Base-by-base conservation (phyloP, 495 filamentous ascomycete species). In the Neurospora terricola region DNA sequence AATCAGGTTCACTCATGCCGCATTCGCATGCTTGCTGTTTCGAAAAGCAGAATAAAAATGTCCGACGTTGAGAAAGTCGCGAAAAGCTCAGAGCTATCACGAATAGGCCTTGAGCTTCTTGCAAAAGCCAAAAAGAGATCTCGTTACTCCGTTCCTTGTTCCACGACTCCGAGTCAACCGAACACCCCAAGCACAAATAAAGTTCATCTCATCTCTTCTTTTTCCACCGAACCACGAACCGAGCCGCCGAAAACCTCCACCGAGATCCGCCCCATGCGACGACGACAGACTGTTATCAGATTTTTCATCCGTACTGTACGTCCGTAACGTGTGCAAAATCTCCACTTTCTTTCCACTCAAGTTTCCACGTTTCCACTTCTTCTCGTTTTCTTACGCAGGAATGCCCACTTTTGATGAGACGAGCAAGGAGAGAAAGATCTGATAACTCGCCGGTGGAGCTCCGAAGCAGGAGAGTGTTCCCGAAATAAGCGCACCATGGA, bases 361-460 rank as follows among this genome's bases (percentile, higher is more conserved):
- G 12, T 14, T 62, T 30, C 23, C 48, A 59, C 48, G 12, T 30
- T 27, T 30, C 54, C 54, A 71, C 66, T 68, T 68, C 12, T 45
- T 68, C 42, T 62, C 69, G 70, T 74, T 74, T 59, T 70, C 34
- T 72, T 16, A 14, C 48, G 48, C 48, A 27, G 48, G 18, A 59
- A 59, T 14, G 48, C 23, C 48, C 48, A 59, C 48, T 59, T 27
- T 59, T 59, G 23, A 62, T 34, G 54, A 27, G 54, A 62, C 27
- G 54, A 62, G 54, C 54, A 62, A 62, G 54, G 27, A 62, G 27
- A 30, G 54, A 30, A 62, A 62, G 23, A 62, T 62, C 54, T 62
- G 54, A 62, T 62, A 62, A 62, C 54, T 62, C 23, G 54, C 23
- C 23, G 54, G 54, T 34, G 54, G 54, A 62, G 54, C 54, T 62